Evolutionary conservation across 2,329 filamentous ascomycete genomes (phyloP).

Genomic region (Diatrype stigma): DNA sequence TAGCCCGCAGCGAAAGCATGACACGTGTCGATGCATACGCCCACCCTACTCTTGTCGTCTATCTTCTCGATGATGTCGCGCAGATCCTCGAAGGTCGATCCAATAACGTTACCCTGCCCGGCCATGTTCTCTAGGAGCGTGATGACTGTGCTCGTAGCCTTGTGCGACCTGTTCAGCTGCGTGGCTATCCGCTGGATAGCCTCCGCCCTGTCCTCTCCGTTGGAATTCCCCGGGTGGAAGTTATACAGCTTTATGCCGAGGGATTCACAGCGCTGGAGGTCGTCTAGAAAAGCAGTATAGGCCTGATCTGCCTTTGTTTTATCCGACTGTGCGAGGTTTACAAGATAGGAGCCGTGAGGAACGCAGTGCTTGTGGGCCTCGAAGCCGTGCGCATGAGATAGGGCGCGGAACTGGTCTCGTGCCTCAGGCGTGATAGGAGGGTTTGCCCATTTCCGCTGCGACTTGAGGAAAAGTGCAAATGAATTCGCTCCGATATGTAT

Average conservation of each 20-base stretch:
- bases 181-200: slow-evolving; percentile 76
- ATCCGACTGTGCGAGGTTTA: slow-evolving; percentile 89
- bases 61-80: slow-evolving; percentile 77
- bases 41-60: slow-evolving; percentile 77
- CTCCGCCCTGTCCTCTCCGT: slow-evolving; percentile 59
- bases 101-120: slow-evolving; percentile 80
- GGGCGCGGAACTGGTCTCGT: slow-evolving; percentile 62
- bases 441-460: slow-evolving; percentile 90
- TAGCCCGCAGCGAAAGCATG: slow-evolving; percentile 94
- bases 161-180: slow-evolving; percentile 78
- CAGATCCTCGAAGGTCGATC: slow-evolving; percentile 80
- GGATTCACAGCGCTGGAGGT: slow-evolving; percentile 77
- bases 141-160: slow-evolving; percentile 69
- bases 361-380: slow-evolving; percentile 70
- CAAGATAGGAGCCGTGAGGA: slow-evolving; percentile 92
- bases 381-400: slow-evolving; percentile 67
- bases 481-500: slow-evolving; percentile 83
- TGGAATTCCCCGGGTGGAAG: slow-evolving; percentile 88
- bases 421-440: slow-evolving; percentile 69
- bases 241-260: slow-evolving; percentile 93
- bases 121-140: slow-evolving; percentile 97
- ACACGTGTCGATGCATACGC: slow-evolving; percentile 95
- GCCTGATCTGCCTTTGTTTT: slow-evolving; percentile 76
- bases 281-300: slow-evolving; percentile 81
- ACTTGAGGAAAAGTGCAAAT: slow-evolving; percentile 93